Conservation (phyloP, 2,329 filamentous ascomycete genomes). For the Colletotrichum phormii region DNA sequence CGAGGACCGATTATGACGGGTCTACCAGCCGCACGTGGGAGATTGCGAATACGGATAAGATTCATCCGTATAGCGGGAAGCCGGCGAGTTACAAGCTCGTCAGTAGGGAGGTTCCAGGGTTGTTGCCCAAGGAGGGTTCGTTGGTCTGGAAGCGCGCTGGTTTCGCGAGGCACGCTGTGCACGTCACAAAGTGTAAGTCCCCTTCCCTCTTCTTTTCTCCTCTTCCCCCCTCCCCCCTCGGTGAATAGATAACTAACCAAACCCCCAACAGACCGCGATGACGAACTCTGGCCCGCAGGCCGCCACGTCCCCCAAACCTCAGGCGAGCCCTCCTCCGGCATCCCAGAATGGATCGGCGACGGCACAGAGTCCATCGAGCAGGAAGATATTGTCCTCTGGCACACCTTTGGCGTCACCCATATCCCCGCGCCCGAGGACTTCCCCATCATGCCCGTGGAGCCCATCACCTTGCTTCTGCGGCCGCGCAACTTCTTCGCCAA, state of each 20-base stretch:
- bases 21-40: slow-evolving; percentile 88
- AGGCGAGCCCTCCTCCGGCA: slow-evolving; percentile 78
- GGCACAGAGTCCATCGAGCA: slow-evolving; percentile 77
- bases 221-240: neutral
- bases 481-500: slow-evolving; percentile 85
- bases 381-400: slow-evolving; percentile 90
- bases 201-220: too few relatives aligned
- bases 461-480: slow-evolving; percentile 82
- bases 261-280: slow-evolving; percentile 72
- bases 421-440: slow-evolving; percentile 93
- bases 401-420: slow-evolving; percentile 91
- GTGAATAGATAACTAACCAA: neutral
- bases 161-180: slow-evolving; percentile 87
- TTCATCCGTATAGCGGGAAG: slow-evolving; percentile 90
- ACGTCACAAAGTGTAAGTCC: slow-evolving; percentile 86
- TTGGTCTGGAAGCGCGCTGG: slow-evolving; percentile 91
- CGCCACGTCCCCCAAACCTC: slow-evolving; percentile 90
- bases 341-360: slow-evolving; percentile 83
- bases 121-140: slow-evolving; percentile 84
- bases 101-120: slow-evolving; percentile 81
- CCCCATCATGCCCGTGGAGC: slow-evolving; percentile 90
- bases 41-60: slow-evolving; percentile 83
- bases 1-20: slow-evolving; percentile 84
- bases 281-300: slow-evolving; percentile 86
- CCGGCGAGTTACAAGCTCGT: slow-evolving; percentile 90